These are phyloP conservation scores for Chaetomium strumarium DNA, from an alignment of 2,329 filamentous ascomycete species.

Conservation along the genomic window DNA sequence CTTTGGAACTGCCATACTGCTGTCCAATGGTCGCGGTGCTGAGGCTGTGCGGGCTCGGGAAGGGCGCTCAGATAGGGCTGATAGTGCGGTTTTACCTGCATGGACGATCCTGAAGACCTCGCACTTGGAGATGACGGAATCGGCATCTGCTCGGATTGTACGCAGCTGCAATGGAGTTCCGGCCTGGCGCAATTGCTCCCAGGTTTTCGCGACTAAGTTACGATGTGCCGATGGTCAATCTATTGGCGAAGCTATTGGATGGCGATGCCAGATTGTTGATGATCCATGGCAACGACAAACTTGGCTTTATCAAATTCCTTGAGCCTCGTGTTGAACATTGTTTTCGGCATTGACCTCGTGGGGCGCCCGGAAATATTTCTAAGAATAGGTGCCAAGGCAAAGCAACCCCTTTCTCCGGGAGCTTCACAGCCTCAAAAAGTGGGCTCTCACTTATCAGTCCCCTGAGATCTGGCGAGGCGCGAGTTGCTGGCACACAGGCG, in stretches of 20 bases:
- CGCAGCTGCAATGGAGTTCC: not conserved
- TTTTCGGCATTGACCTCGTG: constrained; percentile 14
- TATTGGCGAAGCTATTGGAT: constrained; percentile 4
- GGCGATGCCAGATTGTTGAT: not conserved
- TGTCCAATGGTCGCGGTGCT: not conserved
- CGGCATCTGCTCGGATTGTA: not conserved
- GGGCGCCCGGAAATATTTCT: constrained; percentile 7
- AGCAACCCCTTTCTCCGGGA: constrained; percentile 1
- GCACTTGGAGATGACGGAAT: not conserved
- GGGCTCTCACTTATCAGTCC: constrained; percentile 1
- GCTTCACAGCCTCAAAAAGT: constrained; percentile 20
- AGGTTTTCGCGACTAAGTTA: not conserved
- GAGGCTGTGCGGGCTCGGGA: not conserved
- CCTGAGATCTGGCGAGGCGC: not conserved
- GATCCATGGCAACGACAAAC: not conserved
- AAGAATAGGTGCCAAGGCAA: constrained; percentile 17
- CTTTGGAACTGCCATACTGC: not conserved
- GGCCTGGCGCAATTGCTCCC: not conserved
- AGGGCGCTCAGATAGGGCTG: not conserved
- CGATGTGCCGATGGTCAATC: not conserved
- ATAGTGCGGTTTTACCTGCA: not conserved
- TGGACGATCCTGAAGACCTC: not conserved
- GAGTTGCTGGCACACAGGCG: not conserved
- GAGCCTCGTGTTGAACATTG: constrained; percentile 9
- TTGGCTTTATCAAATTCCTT: not conserved